Evolutionary conservation across 2,329 filamentous ascomycete species (phyloP).

Genomic region (Fusarium napiforme): DNA sequence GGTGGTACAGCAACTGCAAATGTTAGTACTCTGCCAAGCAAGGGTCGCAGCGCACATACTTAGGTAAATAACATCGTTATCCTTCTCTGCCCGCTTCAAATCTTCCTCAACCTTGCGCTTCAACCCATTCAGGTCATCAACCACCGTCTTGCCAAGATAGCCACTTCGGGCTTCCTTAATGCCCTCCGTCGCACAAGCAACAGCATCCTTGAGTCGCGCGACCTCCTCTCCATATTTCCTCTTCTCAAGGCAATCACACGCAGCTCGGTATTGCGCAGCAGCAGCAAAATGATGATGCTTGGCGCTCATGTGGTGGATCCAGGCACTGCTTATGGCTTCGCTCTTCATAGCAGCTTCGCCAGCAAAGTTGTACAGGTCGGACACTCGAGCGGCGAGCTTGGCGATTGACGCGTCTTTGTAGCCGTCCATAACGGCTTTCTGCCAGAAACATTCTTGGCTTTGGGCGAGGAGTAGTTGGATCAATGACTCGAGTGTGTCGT

Average conservation of each 20-base stretch:
- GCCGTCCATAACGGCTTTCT: constrained; percentile 93
- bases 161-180: constrained; percentile 79
- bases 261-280: constrained; percentile 91
- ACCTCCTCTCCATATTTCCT: constrained; percentile 95
- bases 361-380: constrained; percentile 87
- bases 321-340: constrained; percentile 88
- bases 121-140: constrained; percentile 83
- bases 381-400: constrained; percentile 88
- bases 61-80: constrained; percentile 96
- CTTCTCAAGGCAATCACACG: constrained; percentile 92
- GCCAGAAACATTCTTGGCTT: constrained; percentile 98
- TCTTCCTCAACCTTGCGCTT: constrained; percentile 88
- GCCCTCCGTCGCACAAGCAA: constrained; percentile 85
- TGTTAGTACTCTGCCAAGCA: constrained; percentile 44
- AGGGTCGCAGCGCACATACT: constrained; percentile 57
- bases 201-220: constrained; percentile 82
- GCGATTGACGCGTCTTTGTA: constrained; percentile 94
- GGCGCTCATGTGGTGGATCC: constrained; percentile 97
- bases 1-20: constrained; percentile 76
- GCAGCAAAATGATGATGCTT: constrained; percentile 98
- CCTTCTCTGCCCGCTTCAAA: constrained; percentile 90
- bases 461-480: constrained; percentile 88
- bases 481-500: constrained; percentile 83
- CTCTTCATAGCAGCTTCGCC: constrained; percentile 89
- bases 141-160: constrained; percentile 83